Evolutionary conservation across 1,284 basidiomycete genomes (phyloP).

Genomic region (Rhodotorula sp.): DNA sequence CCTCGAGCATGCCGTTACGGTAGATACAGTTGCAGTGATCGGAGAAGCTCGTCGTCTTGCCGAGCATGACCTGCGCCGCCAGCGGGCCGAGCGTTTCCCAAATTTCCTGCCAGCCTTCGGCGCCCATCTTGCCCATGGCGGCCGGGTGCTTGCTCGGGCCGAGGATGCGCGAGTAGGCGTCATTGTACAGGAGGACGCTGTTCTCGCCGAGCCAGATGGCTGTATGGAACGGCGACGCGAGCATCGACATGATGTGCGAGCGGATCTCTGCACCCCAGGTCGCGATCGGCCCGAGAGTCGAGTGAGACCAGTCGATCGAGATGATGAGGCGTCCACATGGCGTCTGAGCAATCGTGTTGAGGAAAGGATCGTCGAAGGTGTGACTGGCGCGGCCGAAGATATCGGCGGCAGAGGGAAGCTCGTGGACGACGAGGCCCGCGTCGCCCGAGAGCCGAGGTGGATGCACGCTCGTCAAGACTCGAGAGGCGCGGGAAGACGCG

Average conservation of each 20-base stretch:
- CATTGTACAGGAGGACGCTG: not conserved
- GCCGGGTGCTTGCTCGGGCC: conserved; percentile 29
- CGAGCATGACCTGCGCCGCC: conserved; percentile 25
- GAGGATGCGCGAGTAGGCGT: not conserved
- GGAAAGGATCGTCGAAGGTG: conserved; percentile 7
- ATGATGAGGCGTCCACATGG: conserved; percentile 17
- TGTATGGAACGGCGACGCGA: conserved; percentile 28
- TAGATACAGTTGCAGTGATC: conserved; percentile 23
- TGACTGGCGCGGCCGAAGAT: not conserved
- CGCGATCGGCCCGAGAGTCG: conserved; percentile 15
- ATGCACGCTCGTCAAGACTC: not conserved
- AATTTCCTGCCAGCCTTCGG: conserved; percentile 38
- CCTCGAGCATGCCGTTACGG: conserved; percentile 30
- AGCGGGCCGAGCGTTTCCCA: conserved; percentile 28
- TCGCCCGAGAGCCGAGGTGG: not conserved
- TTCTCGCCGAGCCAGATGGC: conserved; percentile 25
- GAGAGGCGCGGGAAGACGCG: too few species aligned
- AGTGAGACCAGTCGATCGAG: conserved; percentile 10
- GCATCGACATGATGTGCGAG: conserved; percentile 24
- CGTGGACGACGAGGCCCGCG: not conserved
- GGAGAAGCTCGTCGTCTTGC: conserved; percentile 26
- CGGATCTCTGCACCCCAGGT: conserved; percentile 19
- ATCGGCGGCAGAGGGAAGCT: not conserved
- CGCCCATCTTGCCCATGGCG: conserved; percentile 32
- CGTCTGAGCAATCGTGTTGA: conserved; percentile 1